A percentile compares a stretch with the other conserved stretches of the same genome.
Conservation (phyloP, 257 asterid genomes). For the Nicotiana noctiflora region DNA sequence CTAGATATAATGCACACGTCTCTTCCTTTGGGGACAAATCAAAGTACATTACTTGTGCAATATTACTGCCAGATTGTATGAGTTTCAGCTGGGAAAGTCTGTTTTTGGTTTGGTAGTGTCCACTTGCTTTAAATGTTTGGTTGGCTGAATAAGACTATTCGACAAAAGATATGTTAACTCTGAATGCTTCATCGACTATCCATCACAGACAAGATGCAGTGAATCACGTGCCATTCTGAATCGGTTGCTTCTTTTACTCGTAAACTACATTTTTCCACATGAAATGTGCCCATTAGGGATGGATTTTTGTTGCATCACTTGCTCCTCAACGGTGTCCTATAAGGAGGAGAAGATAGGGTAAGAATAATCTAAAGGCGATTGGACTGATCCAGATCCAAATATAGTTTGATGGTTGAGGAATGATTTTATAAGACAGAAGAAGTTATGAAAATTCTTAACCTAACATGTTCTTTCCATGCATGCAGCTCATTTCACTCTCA, state of each 20-base stretch:
- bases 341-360: neutral
- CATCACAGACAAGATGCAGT: too few species aligned
- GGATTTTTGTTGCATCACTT: neutral
- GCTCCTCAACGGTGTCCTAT: neutral
- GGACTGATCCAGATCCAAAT: neutral
- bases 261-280: too few species aligned
- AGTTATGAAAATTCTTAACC: neutral
- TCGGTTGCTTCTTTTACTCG: too few species aligned
- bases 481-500: conserved; percentile 68
- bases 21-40: neutral
- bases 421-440: neutral
- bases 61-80: too few species aligned
- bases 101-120: too few species aligned
- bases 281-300: neutral
- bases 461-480: conserved; percentile 6
- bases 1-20: neutral
- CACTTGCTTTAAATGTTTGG: too few species aligned
- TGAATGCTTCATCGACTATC: too few species aligned
- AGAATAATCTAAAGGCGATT: neutral
- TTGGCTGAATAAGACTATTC: too few species aligned
- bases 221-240: too few species aligned
- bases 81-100: too few species aligned
- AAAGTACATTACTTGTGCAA: too few species aligned
- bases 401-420: neutral
- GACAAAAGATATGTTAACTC: too few species aligned